Percentiles rank a stretch among this genome's conserved stretches.
These are phyloP conservation scores for Postia placenta DNA, from an alignment of 768 basidiomycete species.

Conservation along the genomic window DNA sequence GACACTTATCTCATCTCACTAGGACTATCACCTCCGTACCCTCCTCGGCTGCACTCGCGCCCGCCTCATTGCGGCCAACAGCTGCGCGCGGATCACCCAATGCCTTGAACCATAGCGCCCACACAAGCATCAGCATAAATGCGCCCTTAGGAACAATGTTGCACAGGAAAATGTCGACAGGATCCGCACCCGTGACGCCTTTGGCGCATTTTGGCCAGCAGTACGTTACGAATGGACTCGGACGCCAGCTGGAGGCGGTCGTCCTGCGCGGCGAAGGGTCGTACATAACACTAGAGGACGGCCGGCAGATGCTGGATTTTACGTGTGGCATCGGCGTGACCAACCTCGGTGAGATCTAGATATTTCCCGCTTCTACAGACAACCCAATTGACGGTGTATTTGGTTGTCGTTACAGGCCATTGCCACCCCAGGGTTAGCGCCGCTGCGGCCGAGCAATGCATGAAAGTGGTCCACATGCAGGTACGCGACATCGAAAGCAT, in stretches of 20 bases:
- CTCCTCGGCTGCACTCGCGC: too few relatives aligned
- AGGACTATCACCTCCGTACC: neutral
- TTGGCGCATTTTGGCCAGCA: conserved; percentile 32
- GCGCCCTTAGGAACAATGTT: neutral
- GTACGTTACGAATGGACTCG: conserved; percentile 41
- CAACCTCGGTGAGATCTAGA: conserved; percentile 60
- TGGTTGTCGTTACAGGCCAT: conserved; percentile 57
- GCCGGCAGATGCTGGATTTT: conserved; percentile 74
- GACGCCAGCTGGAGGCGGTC: conserved; percentile 42
- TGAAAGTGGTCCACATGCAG: conserved; percentile 73
- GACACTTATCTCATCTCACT: neutral
- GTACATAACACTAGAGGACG: conserved; percentile 68
- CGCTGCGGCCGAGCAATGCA: conserved; percentile 86
- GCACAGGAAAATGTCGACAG: conserved; percentile 13
- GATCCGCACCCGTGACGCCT: conserved; percentile 12
- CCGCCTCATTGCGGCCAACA: neutral
- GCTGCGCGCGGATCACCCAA: neutral
- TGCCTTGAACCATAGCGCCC: neutral
- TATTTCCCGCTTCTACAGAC: too few relatives aligned
- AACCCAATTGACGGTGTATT: neutral
- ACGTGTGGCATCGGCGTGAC: conserved; percentile 87
- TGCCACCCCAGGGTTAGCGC: conserved; percentile 82
- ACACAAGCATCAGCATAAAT: neutral
- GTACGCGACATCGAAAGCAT: conserved; percentile 35
- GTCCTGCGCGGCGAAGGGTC: conserved; percentile 68